phyloP scores from a whole-genome alignment of 169 alveolate genomes.

The Babesia microti region DNA sequence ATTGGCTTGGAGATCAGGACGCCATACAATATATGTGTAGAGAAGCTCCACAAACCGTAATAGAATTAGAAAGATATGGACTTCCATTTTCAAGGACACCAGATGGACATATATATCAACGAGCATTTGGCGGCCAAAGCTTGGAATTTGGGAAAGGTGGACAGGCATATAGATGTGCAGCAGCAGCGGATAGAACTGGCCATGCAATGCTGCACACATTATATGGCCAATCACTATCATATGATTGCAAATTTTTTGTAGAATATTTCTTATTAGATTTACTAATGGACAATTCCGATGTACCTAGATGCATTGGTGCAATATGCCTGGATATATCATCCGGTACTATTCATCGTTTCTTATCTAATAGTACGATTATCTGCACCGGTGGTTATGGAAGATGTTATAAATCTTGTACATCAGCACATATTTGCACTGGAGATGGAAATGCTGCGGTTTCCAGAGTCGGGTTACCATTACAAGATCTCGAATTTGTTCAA shows the following conservation, averaged over 20 bases:
- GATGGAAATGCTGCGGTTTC: conserved; percentile 86
- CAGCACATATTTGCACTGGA: conserved; percentile 98
- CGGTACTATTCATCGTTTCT: conserved; percentile 90
- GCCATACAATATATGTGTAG: conserved; percentile 94
- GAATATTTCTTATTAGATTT: conserved; percentile 93
- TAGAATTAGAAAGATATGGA: conserved; percentile 92
- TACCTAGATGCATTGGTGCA: conserved; percentile 76
- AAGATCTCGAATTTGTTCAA: conserved; percentile 94
- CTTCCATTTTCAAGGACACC: conserved; percentile 93
- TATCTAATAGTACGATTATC: conserved; percentile 83
- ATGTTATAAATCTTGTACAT: conserved; percentile 91
- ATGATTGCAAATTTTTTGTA: conserved; percentile 87
- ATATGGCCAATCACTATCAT: conserved; percentile 81
- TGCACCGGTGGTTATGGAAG: conserved; percentile 98
- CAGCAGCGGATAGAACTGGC: conserved; percentile 98
- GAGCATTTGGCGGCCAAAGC: conserved; percentile 97
- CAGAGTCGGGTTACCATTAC: conserved; percentile 88
- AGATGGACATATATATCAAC: conserved; percentile 84
- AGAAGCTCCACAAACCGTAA: conserved; percentile 89
- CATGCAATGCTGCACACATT: conserved; percentile 96
- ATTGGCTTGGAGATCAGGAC: conserved; percentile 99
- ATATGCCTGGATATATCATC: conserved; percentile 88
- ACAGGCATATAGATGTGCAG: conserved; percentile 95
- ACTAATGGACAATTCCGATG: conserved; percentile 76
- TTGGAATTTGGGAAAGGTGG: conserved; percentile 94